Evolutionary conservation across 805 yeast species (phyloP), one percentile per base, ranked within the genome.

Genomic region (Ogataea chonburiensis): DNA sequence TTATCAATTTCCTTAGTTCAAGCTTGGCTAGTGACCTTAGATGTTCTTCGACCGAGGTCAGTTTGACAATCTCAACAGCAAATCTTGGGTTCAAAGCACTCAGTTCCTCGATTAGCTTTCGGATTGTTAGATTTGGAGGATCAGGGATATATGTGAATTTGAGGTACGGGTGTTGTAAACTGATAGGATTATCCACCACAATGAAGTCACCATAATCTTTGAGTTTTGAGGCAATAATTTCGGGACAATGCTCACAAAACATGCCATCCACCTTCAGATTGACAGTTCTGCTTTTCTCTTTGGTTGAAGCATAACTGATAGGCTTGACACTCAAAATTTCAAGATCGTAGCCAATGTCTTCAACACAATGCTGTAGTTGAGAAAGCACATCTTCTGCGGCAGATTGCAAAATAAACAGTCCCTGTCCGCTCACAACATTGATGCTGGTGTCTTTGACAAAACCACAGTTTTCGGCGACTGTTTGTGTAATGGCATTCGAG

Each of bases 221-320:
- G 26, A 84, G 61, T 20, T 71, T 71, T 3, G 65, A 58, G 50
- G 69, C 71, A 19, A 83, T 68, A 1, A 68, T 53, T 21, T 67
- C 71, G 1, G 91, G 91, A 53, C 91, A 84, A 50, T 78, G 75
- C 10, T 68, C 73, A 59, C 91, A 84, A 53, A 60, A 78, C 86
- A 83, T 81, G 1, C 88, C 88, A 1, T 65, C 66, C 7, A 82
- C 67, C 27, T 63, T 67, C 37, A 84, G 61, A 41, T 73, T 73
- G 28, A 82, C 72, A 0, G 78, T 67, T 46, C 91, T 67, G 3
- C 81, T 65, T 28, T 60, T 65, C 26, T 66, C 67, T 42, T 70
- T 68, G 2, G 68, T 63, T n/a, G 72, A 66, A 1, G 73, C 66
- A 41, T 69, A 71, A 45, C 68, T 68, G 23, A 71, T 66, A 31